Evolutionary conservation across 192 early-diverging fungal genomes (phyloP).

Genomic region (Coemansia erecta): DNA sequence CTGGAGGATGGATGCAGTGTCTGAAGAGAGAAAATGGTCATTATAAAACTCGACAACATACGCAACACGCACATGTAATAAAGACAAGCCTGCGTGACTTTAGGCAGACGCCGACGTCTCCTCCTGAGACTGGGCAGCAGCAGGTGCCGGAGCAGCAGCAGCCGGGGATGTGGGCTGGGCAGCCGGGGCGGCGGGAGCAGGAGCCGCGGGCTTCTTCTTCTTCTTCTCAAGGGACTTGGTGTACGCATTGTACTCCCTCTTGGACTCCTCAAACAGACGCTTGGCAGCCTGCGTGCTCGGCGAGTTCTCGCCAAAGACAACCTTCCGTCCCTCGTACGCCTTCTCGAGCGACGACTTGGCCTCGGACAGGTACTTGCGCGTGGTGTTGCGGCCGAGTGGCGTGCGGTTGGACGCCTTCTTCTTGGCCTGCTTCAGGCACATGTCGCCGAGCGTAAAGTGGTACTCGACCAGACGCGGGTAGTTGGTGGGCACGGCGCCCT

Average conservation of each 20-base stretch:
- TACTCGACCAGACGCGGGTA: constrained; percentile 63
- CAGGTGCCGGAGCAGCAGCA: constrained; percentile 3
- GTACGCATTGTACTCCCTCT: constrained; percentile 47
- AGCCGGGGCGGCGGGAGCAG: constrained; percentile 9
- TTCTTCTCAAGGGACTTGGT: constrained; percentile 45
- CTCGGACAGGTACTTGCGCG: constrained; percentile 44
- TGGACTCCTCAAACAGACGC: constrained; percentile 38
- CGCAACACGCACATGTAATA: background rate
- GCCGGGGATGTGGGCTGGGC: constrained; percentile 9
- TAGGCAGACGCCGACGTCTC: constrained; percentile 15
- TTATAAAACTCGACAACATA: too few species aligned
- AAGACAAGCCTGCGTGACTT: background rate
- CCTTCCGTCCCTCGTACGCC: constrained; percentile 23
- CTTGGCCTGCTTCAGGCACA: constrained; percentile 56
- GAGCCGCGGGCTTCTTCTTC: constrained; percentile 15
- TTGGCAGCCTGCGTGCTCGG: constrained; percentile 25
- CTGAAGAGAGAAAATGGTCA: too few species aligned
- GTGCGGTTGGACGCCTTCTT: constrained; percentile 50
- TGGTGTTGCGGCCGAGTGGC: constrained; percentile 41
- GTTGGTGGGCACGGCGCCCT: constrained; percentile 51
- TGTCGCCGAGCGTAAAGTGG: constrained; percentile 56
- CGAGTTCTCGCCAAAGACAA: constrained; percentile 44
- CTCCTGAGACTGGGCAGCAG: constrained; percentile 6
- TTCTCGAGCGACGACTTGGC: constrained; percentile 36
- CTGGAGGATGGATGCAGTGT: background rate